These are phyloP conservation scores for Cystofilobasidium bisporidii DNA, from an alignment of 768 basidiomycete genomes.

Conservation along the genomic window DNA sequence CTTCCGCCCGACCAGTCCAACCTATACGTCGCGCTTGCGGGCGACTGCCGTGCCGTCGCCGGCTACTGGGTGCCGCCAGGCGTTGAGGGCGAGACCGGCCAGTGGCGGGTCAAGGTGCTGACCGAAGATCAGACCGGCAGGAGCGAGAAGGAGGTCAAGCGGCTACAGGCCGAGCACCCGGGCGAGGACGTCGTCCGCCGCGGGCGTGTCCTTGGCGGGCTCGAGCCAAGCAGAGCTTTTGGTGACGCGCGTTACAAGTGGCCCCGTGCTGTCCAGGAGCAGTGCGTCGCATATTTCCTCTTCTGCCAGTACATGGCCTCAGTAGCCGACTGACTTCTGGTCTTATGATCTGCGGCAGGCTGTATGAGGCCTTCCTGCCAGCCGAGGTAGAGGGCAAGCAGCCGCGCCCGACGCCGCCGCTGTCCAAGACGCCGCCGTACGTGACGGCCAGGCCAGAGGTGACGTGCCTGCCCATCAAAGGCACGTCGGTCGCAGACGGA, in stretches of 20 bases:
- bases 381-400: slow-evolving; percentile 49
- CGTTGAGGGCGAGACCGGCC: slow-evolving; percentile 50
- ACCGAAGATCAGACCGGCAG: slow-evolving; percentile 94
- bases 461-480: slow-evolving; percentile 57
- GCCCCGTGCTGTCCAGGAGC: slow-evolving; percentile 16
- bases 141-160: slow-evolving; percentile 75
- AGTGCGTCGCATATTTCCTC: slow-evolving; percentile 28
- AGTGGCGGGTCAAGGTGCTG: slow-evolving; percentile 87
- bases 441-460: slow-evolving; percentile 76
- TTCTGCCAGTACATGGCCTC: no score
- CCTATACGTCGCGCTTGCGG: slow-evolving; percentile 81
- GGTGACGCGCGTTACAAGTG: slow-evolving; percentile 79
- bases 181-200: slow-evolving; percentile 65
- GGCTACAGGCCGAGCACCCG: slow-evolving; percentile 71
- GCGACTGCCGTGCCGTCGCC: slow-evolving; percentile 91
- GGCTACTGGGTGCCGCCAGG: slow-evolving; percentile 65
- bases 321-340: neutral
- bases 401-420: slow-evolving; percentile 54
- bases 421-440: slow-evolving; percentile 81
- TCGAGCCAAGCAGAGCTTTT: slow-evolving; percentile 42
- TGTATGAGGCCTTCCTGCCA: slow-evolving; percentile 53
- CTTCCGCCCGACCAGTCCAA: slow-evolving; percentile 74
- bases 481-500: slow-evolving; percentile 20
- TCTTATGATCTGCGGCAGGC: slow-evolving; percentile 36
- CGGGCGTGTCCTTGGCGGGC: slow-evolving; percentile 44